These are phyloP conservation scores for Colletotrichum godetiae DNA, from an alignment of 2,329 filamentous ascomycete species.

Conservation along the genomic window DNA sequence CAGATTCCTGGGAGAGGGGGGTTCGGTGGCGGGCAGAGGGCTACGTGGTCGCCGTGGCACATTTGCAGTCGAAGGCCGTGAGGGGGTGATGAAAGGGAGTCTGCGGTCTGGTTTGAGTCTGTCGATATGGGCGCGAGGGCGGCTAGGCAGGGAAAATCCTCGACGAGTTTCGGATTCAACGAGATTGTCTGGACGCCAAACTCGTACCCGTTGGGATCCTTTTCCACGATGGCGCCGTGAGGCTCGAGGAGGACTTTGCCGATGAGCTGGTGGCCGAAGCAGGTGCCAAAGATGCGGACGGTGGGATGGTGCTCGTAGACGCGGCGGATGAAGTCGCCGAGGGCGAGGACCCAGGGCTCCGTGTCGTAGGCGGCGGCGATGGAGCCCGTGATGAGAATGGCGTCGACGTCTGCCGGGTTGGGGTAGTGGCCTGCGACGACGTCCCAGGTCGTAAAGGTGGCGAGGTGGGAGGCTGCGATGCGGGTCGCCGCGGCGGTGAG, in stretches of 20 bases:
- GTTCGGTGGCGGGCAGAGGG: not conserved
- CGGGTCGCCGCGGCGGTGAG: not conserved
- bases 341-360: conserved; percentile 55
- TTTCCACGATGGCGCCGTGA: conserved; percentile 43
- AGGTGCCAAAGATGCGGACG: conserved; percentile 54
- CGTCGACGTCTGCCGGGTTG: conserved; percentile 41
- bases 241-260: conserved; percentile 50
- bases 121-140: not conserved
- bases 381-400: conserved; percentile 47
- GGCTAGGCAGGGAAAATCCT: conserved; percentile 52
- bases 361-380: conserved; percentile 55
- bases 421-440: conserved; percentile 45
- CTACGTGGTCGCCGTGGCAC: conserved; percentile 57
- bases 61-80: conserved; percentile 53
- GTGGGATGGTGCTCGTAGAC: conserved; percentile 43
- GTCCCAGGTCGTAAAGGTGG: conserved; percentile 43
- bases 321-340: conserved; percentile 51
- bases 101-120: no score
- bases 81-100: no score
- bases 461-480: conserved; percentile 15
- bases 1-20: conserved; percentile 49
- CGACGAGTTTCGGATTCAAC: conserved; percentile 52
- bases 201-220: conserved; percentile 56
- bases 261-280: conserved; percentile 62
- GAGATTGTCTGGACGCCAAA: conserved; percentile 54